Percentiles rank a stretch among this genome's conserved stretches.
Conservation (phyloP, 305 asterid species). For the Monarda citriodora region DNA sequence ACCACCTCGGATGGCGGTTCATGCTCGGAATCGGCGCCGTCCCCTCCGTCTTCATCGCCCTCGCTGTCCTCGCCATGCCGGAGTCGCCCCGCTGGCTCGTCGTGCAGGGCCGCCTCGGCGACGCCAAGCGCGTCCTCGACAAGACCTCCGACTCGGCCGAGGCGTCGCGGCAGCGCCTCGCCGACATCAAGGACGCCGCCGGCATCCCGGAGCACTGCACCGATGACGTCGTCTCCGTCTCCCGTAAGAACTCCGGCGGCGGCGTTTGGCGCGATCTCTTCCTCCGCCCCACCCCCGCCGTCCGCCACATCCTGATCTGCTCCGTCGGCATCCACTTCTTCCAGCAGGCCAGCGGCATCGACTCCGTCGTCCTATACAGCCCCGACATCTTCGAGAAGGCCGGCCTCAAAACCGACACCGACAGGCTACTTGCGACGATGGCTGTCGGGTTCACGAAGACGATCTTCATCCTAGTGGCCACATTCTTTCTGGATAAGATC, state of each 20-base stretch:
- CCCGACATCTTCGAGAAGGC: conserved; percentile 59
- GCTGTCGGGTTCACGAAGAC: conserved; percentile 84
- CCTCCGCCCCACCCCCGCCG: conserved; percentile 60
- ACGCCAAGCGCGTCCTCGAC: conserved; percentile 69
- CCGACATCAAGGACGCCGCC: conserved; percentile 74
- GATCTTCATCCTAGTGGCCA: conserved; percentile 66
- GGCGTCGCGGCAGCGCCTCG: conserved; percentile 55
- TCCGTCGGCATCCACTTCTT: conserved; percentile 73
- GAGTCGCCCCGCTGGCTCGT: conserved; percentile 98
- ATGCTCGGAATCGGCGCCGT: conserved; percentile 89
- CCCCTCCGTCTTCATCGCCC: conserved; percentile 73
- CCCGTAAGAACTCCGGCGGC: conserved; percentile 35
- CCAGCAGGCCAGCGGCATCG: conserved; percentile 80
- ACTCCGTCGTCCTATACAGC: conserved; percentile 79
- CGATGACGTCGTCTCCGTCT: conserved; percentile 60
- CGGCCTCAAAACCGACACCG: conserved; percentile 40
- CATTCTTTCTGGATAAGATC: conserved; percentile 52
- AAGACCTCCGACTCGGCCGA: conserved; percentile 72
- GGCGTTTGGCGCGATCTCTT: conserved; percentile 78
- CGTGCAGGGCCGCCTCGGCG: conserved; percentile 91
- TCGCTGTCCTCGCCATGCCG: conserved; percentile 79
- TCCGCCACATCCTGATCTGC: conserved; percentile 66
- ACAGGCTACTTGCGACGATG: conserved; percentile 60
- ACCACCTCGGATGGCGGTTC: conserved; percentile 68
- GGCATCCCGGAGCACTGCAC: conserved; percentile 66